A percentile compares a stretch with the other conserved stretches of the same genome.
These are phyloP conservation scores for Plantago coronopus DNA, from an alignment of 305 asterid genomes.

Conservation along the genomic window DNA sequence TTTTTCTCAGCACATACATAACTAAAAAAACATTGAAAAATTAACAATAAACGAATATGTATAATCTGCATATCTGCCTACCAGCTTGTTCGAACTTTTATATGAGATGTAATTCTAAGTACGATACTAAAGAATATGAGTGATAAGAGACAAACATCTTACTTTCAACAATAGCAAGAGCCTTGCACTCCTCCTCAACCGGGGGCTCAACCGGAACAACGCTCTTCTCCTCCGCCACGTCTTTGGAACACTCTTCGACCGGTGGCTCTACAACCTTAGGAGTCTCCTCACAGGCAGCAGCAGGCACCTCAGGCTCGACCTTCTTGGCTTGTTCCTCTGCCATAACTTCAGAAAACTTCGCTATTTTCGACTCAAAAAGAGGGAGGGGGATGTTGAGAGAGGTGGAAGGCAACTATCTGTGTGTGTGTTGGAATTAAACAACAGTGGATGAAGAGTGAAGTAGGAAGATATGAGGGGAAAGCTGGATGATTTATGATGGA, in stretches of 20 bases:
- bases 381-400: slow-evolving; percentile 15
- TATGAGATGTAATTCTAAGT: too few species aligned
- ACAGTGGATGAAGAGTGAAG: neutral
- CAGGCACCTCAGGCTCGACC: slow-evolving; percentile 32
- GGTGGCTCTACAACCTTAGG: slow-evolving; percentile 19
- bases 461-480: neutral
- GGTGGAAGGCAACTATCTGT: slow-evolving; percentile 37
- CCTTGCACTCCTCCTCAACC: slow-evolving; percentile 39
- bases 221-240: slow-evolving; percentile 53
- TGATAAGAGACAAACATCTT: slow-evolving; percentile 7
- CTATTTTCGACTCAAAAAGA: slow-evolving; percentile 5
- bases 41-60: too few species aligned
- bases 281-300: slow-evolving; percentile 22
- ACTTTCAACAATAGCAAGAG: slow-evolving; percentile 25
- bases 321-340: slow-evolving; percentile 46
- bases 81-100: too few species aligned
- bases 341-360: slow-evolving; percentile 35
- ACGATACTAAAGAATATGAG: neutral
- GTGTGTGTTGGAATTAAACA: slow-evolving; percentile 23
- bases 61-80: too few species aligned
- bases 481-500: slow-evolving; percentile 25
- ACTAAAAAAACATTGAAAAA: too few species aligned
- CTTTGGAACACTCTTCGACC: slow-evolving; percentile 30
- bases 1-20: too few species aligned
- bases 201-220: slow-evolving; percentile 29